Evolutionary conservation across 75 land plant species (phyloP), one percentile per base, ranked within the genome.

Genomic region (Picea glauca): DNA sequence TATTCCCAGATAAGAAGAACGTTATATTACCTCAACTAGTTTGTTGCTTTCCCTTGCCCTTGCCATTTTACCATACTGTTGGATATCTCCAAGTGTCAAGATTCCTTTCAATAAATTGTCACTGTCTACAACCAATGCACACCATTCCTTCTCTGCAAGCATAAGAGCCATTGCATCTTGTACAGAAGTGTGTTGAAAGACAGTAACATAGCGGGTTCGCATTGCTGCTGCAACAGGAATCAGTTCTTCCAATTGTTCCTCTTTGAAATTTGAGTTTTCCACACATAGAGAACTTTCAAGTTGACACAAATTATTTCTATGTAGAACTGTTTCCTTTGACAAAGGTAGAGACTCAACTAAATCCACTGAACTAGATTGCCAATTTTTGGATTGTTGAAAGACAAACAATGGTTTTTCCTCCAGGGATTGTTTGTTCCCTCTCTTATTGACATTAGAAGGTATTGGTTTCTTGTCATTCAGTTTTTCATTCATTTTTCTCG

Each of bases 221-320:
- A 97, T 94, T 58, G 96, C 95, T 67, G 85, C 81, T 59, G 90
- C 87, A 67, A 97, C 98, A 65, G 80, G 81, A 65, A 97, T 86
- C 61, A 78, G 85, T 74, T 87, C 85, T 65, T 77, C 80, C 59
- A 91, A 75, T 33, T 87, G 78, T 50, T 76, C 77, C 13, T 70
- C 73, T 70, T 83, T 82, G 35, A 60, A 20, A 82, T 79, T 68
- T 32, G 73, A 73, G 59, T 91, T 86, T 79, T 87, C 83, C 54
- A 93, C 33, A 84, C 96, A 97, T 12, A 95, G 88, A 35, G 98
- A 91, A 56, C 86, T 88, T 79, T 97, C 99, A 81, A 94, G 58
- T 80, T 86, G 79, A 83, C 98, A 94, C 9, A 95, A 62, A 56
- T 87, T 87, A 61, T 70, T 84, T 79, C 63, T 30, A 58, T 60